Base-by-base conservation (phyloP, 805 yeast species). In the Starmerella tilneyi region DNA sequence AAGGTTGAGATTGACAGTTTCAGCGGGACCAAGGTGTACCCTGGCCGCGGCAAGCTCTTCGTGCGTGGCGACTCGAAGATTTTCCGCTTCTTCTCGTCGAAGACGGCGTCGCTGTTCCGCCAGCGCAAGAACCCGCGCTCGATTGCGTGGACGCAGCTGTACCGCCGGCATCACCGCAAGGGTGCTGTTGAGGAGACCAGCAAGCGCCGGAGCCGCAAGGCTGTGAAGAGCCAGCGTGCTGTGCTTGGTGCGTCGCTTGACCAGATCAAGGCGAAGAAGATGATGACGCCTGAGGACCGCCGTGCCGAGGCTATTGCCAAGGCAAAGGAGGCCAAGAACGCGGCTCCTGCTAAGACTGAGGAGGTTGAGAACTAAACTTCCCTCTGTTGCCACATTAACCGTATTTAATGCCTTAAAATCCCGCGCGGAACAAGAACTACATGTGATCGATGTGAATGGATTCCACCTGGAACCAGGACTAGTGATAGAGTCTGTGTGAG, bases 81-180 rank as follows among this genome's bases (percentile, higher is more conserved):
- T 67, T 92, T 92, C 94, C 88, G 99, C 81, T 92, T 92, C 92
- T 94, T 83, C 73, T 79, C 84, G 72, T 83, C 96, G 63, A 92
- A 92, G 76, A 79, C 94, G 68, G 89, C 94, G 65, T 86, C 97
- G 69, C 81, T 92, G 67, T 92, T 92, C 92, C 79, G 81, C 69
- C 99, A 92, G 79, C 86, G 96, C 82, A 92, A 92, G 94, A 92
- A 92, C 88, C 99, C 99, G 76, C 88, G 99, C 81, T 84, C 96
- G 81, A 80, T 92, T 70, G 80, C 97, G 58, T 92, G 99, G 99
- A 92, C 99, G 61, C 96, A 89, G 67, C 79, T 92, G 66, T 92
- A 76, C 89, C 89, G 99, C 81, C 84, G 94, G 76, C 96, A 89
- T 77, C 97, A 92, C 94, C 86, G 85, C 83, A 92, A 92, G 78